phyloP scores from a whole-genome alignment of 306 rosid genomes.

The Abrus pulchellus region DNA sequence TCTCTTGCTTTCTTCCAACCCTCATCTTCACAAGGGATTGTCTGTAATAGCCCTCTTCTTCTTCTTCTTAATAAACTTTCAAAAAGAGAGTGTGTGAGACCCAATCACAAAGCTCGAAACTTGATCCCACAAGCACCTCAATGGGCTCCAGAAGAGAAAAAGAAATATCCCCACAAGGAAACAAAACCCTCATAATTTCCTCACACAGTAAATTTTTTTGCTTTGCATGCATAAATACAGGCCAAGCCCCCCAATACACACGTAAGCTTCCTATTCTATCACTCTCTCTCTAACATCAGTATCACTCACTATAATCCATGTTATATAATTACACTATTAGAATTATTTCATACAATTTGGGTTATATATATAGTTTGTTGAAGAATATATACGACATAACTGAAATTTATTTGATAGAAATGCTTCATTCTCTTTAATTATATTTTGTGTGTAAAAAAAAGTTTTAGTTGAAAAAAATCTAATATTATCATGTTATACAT shows the following conservation, averaged over 20 bases:
- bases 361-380: too few species aligned
- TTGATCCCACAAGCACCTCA: constrained; percentile 83
- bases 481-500: too few species aligned
- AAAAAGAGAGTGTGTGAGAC: constrained; percentile 54
- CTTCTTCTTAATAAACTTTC: constrained; percentile 64
- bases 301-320: background rate
- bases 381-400: too few species aligned
- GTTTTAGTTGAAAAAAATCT: too few species aligned
- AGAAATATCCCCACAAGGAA: constrained; percentile 78
- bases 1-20: constrained; percentile 56
- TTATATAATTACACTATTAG: background rate
- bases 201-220: constrained; percentile 58
- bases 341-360: too few species aligned
- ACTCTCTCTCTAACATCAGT: constrained; percentile 42
- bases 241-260: constrained; percentile 60
- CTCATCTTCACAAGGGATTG: constrained; percentile 68
- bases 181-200: constrained; percentile 70
- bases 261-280: constrained; percentile 58
- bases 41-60: constrained; percentile 56
- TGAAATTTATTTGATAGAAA: too few species aligned
- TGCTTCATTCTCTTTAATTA: too few species aligned
- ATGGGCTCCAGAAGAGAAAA: constrained; percentile 84
- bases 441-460: too few species aligned
- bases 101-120: constrained; percentile 80
- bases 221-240: constrained; percentile 83